These are phyloP conservation scores for Caloboletus inedulis DNA, from an alignment of 1,284 basidiomycete species.

Conservation along the genomic window DNA sequence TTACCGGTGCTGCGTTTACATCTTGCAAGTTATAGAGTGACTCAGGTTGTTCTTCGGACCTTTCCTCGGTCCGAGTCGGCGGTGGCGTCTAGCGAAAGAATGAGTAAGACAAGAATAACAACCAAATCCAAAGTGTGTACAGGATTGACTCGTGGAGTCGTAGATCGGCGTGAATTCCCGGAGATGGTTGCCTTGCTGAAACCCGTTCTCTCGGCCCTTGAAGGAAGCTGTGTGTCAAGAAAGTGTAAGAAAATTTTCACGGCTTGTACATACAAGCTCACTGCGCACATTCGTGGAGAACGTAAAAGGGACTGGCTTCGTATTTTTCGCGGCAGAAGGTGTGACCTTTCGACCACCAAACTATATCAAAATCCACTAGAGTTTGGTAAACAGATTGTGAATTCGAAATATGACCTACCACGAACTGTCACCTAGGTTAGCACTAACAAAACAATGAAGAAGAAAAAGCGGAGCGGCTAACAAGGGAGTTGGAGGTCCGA, in stretches of 20 bases:
- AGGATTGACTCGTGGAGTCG: background rate
- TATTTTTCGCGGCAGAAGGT: background rate
- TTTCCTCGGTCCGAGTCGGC: background rate
- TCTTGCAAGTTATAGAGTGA: conserved; percentile 10
- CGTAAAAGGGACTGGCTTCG: conserved; percentile 6
- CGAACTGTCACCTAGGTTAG: background rate
- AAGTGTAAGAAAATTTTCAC: background rate
- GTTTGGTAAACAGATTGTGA: background rate
- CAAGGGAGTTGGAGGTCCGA: background rate
- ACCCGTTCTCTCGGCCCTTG: background rate
- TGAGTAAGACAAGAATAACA: background rate
- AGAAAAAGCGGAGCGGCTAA: background rate
- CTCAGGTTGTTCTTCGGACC: background rate
- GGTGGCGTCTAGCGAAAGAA: background rate
- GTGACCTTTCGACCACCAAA: conserved; percentile 7
- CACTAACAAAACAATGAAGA: background rate
- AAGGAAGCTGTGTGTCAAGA: background rate
- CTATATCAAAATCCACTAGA: background rate
- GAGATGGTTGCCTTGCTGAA: background rate
- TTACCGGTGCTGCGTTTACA: conserved; percentile 3
- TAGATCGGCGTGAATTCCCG: background rate
- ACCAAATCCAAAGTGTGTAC: background rate
- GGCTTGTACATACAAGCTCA: background rate
- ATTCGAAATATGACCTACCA: background rate
- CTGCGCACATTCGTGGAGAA: conserved; percentile 6